Evolutionary conservation across 345 rosid species (phyloP), one percentile per base, ranked within the genome.

Genomic region (Citrus mangshanensis): DNA sequence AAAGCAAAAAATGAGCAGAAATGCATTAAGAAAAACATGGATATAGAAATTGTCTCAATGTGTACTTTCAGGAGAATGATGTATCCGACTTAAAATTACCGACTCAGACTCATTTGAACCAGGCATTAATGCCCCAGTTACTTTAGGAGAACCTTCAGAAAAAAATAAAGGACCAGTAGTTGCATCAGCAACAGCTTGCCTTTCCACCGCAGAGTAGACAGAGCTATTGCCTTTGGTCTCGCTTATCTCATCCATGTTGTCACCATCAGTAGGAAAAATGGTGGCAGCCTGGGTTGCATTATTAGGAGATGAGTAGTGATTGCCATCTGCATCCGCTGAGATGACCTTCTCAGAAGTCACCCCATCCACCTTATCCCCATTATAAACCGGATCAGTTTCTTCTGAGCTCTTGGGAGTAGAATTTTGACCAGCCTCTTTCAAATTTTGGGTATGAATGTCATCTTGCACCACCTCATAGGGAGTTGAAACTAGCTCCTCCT

Each of bases 61-160:
- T 92, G 93, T 93, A 95, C 89, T 93, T 93, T 92, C 92, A 85
- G 95, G 91, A 84, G 98, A 95, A 89, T 91, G 85, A 91, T 91
- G 97, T 95, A 93, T 95, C 98, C 97, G 97, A 90, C 91, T 92
- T 85, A 92, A 83, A 85, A 93, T 87, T 85, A 86, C 88, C 79
- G 88, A 86, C 88, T 87, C 89, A 64, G 91, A 89, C 94, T 89
- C 96, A 88, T 88, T 91, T 72, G 90, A 86, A 71, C 85, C 93
- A 75, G 89, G 85, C 88, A 85, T 84, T 83, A 88, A 81, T 24
- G 68, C 81, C 82, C 79, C 88, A 51, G 80, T 76, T 77, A 77
- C 84, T 83, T 34, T 84, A 54, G 84, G 73, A 75, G 88, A 76
- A 76, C 81, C 92, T 77, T 84, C 89, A 25, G 75, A 72, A 38